Evolutionary conservation across 2,329 filamentous ascomycete genomes (phyloP), one percentile per base, ranked within the genome.

Genomic region (Fusarium phyllophilum): DNA sequence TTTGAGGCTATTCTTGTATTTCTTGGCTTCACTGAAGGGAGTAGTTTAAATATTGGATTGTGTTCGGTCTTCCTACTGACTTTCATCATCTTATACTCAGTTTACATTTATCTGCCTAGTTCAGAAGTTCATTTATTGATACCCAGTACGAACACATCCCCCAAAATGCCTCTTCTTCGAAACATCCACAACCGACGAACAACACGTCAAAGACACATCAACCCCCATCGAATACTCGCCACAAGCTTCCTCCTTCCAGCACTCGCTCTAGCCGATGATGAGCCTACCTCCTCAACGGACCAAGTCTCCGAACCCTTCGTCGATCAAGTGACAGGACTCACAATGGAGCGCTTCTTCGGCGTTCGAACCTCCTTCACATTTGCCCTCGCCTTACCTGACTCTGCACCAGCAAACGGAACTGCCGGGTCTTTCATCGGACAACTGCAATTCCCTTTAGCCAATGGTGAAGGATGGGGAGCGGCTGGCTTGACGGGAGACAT

Each of bases 311-410:
- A 60, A 1, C 33, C 65, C 0, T 67, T 67, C 6, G 62, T 67
- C 5, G 65, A 67, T 3, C 62, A 67, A 41, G 52, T 67, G 13
- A 67, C 65, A 6, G 65, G 65, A 6, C 65, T 67, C n/a, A 67
- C 62, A 10, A 67, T 67, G 65, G 65, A 67, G 20, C 65, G 65
- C 7, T 67, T 67, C n/a, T 10, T 67, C 4, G 65, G 39, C 1
- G 1, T 5, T 10, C 34, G 34, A 13, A 67, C 65, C 0, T 67
- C 62, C 2, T 67, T 67, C 14, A 8, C 62, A 0, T 67, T 67
- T 2, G 44, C 65, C 1, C 24, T 67, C 3, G 62, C 62, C 4
- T 17, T 67, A 0, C 52, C 65, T 3, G 39, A 67, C 0, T 5
- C 62, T 2, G 20, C 65, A 4, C 12, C 45, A 0, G 24, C 39